Conservation (phyloP, 257 asterid species). For the Striga asiatica region DNA sequence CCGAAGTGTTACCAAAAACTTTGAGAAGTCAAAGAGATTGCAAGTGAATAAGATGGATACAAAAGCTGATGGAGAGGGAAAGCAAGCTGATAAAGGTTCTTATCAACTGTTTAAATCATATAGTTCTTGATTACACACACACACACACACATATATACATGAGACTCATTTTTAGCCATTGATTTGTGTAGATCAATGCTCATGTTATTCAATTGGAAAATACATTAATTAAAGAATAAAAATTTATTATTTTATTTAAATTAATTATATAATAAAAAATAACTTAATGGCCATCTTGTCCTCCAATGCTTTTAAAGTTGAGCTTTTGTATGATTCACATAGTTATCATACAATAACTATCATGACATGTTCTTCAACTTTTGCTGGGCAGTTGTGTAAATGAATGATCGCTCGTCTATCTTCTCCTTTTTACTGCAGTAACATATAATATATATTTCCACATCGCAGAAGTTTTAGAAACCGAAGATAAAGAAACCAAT, state of each 20-base stretch:
- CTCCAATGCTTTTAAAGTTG: not conserved
- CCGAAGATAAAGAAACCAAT: slow-evolving; percentile 38
- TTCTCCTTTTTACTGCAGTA: not conserved
- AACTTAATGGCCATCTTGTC: not conserved
- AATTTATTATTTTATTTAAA: too few relatives aligned
- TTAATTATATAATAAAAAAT: too few relatives aligned
- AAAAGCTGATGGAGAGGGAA: slow-evolving; percentile 35
- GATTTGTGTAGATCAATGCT: too few relatives aligned
- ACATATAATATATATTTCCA: slow-evolving; percentile 1
- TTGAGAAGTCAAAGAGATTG: slow-evolving; percentile 55
- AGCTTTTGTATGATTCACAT: not conserved
- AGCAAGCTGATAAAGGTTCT: slow-evolving; percentile 45
- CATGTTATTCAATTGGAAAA: too few relatives aligned
- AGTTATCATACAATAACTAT: not conserved
- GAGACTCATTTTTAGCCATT: too few relatives aligned
- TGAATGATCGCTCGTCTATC: not conserved
- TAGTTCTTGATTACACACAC: not conserved
- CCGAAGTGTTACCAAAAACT: slow-evolving; percentile 42
- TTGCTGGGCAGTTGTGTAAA: not conserved
- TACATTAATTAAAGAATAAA: too few relatives aligned
- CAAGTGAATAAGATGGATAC: slow-evolving; percentile 27
- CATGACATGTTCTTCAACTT: not conserved
- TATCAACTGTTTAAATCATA: slow-evolving; percentile 3
- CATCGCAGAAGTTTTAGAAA: slow-evolving; percentile 30
- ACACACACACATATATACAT: too few relatives aligned